Evolutionary conservation across 23 red algal species (phyloP).

Genomic region (Agarophyton chilense): DNA sequence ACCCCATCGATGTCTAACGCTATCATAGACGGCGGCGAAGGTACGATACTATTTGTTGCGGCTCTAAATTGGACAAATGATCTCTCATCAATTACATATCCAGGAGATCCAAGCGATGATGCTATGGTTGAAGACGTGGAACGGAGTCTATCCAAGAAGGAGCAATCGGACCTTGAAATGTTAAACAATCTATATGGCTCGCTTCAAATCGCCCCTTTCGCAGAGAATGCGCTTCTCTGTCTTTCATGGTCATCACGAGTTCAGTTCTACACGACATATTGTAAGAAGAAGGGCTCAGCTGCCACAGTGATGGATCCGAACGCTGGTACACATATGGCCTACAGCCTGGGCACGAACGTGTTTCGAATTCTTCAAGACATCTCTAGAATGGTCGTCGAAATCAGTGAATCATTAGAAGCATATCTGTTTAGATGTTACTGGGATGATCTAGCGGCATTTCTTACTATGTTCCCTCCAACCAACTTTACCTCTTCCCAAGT

Average conservation of each 20-base stretch:
- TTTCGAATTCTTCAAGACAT: conserved; percentile 38
- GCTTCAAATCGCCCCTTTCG: background rate
- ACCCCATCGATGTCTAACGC: conserved; percentile 1
- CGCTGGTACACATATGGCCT: conserved; percentile 24
- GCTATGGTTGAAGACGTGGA: background rate
- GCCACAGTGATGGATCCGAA: background rate
- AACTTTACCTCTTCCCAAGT: conserved; percentile 33
- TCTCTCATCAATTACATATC: background rate
- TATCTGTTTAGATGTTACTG: conserved; percentile 41
- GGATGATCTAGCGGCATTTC: conserved; percentile 52
- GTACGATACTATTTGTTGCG: conserved; percentile 47
- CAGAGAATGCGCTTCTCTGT: conserved; percentile 35
- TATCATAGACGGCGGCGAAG: conserved; percentile 19
- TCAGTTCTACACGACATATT: background rate
- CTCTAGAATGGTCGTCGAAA: background rate
- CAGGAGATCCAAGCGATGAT: background rate
- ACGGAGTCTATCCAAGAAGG: background rate
- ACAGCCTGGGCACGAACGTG: conserved; percentile 14
- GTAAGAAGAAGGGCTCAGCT: background rate
- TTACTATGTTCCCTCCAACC: conserved; percentile 48
- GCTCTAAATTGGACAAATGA: conserved; percentile 38
- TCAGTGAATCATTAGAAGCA: conserved; percentile 23
- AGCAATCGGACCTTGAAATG: background rate
- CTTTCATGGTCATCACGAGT: conserved; percentile 59
- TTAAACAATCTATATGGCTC: background rate